A percentile compares a stretch with the other conserved stretches of the same genome.
phyloP scores from a whole-genome alignment of 2,329 filamentous ascomycete species.

The Graphilbum fragrans region DNA sequence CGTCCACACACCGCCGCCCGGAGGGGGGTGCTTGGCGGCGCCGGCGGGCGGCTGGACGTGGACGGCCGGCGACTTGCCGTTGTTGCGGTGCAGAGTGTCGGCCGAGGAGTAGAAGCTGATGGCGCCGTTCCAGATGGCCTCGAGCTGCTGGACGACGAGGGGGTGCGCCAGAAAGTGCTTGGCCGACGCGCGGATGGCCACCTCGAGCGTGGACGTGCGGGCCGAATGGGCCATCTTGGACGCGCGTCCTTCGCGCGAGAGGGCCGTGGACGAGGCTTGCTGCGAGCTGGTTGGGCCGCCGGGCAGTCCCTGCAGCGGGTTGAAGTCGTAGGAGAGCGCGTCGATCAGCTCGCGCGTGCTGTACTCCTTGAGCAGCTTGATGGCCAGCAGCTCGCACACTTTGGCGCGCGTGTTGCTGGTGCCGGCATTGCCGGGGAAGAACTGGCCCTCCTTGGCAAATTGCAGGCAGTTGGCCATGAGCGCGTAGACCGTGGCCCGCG shows the following conservation, averaged over 20 bases:
- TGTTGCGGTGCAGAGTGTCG: constrained; percentile 65
- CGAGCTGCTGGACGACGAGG: constrained; percentile 84
- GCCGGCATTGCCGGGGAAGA: constrained; percentile 73
- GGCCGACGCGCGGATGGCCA: constrained; percentile 83
- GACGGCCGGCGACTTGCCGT: constrained; percentile 17
- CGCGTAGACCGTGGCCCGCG: constrained; percentile 75
- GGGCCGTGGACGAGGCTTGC: constrained; percentile 17
- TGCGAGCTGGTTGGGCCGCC: constrained; percentile 20
- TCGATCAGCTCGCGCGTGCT: constrained; percentile 84
- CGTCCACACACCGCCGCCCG: background rate
- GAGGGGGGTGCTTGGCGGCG: constrained; percentile 2
- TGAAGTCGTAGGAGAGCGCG: constrained; percentile 88
- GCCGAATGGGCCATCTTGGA: constrained; percentile 47
- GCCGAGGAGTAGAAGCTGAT: constrained; percentile 89
- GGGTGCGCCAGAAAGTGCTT: constrained; percentile 90
- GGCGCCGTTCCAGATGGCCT: constrained; percentile 92
- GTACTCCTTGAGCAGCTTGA: constrained; percentile 84
- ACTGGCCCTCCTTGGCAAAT: constrained; percentile 76
- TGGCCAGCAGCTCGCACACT: constrained; percentile 81
- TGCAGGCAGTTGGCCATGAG: constrained; percentile 90
- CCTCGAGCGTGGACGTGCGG: constrained; percentile 73
- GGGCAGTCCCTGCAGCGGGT: constrained; percentile 73
- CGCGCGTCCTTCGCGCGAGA: constrained; percentile 24
- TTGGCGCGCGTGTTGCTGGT: constrained; percentile 74
- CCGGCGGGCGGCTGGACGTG: constrained; percentile 7